Evolutionary conservation across 495 filamentous ascomycete species (phyloP).

Genomic region (Pyrenula aspistea): DNA sequence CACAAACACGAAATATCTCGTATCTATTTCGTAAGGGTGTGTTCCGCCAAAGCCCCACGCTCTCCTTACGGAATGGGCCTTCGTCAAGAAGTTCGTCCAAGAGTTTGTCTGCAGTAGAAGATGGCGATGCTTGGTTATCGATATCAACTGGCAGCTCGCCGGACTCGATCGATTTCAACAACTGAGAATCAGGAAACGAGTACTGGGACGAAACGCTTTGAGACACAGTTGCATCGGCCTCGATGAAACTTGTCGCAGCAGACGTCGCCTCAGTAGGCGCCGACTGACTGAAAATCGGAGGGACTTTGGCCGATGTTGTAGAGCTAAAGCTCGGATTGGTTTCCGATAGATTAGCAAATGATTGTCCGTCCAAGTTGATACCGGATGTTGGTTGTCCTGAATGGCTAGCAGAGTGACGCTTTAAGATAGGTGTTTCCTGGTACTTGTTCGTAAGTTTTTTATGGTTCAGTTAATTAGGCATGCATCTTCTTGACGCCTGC

Average conservation of each 20-base stretch:
- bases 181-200: neutral
- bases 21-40: slow-evolving; percentile 31
- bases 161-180: neutral
- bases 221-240: neutral
- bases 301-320: neutral
- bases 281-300: neutral
- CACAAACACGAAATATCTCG: slow-evolving; percentile 28
- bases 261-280: neutral
- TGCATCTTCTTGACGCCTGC: too few species aligned
- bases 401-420: neutral
- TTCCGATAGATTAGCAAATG: neutral
- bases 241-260: neutral
- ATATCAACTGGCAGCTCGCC: neutral
- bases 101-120: slow-evolving; percentile 9
- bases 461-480: too few species aligned
- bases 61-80: slow-evolving; percentile 22
- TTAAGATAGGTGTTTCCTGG: too few species aligned
- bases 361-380: neutral
- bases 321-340: neutral
- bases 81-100: slow-evolving; percentile 15
- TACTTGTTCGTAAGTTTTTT: too few species aligned
- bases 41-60: slow-evolving; percentile 12
- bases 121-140: neutral
- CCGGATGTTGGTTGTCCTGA: neutral
- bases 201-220: neutral